Evolutionary conservation across 805 yeast species (phyloP), one percentile per base, ranked within the genome.

Genomic region (Metschnikowia koreensis): DNA sequence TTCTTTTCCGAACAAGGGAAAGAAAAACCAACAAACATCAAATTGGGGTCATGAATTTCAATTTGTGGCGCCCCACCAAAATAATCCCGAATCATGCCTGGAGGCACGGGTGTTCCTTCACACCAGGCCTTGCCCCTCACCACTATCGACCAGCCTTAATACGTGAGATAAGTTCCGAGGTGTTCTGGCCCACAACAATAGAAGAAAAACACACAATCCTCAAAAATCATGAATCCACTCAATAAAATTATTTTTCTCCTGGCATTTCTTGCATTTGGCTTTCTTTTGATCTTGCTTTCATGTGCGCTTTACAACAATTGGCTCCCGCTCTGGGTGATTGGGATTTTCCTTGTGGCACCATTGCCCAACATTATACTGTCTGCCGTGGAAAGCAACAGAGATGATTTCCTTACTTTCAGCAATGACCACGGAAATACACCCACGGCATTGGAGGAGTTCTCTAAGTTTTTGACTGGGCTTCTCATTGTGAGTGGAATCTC

Each of bases 241-340:
- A 75, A 75, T 59, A 74, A 75, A 54, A 75, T 75, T 58, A 74
- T 75, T 56, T 74, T 75, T 61, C 67, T 75, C 47, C 71, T 76
- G 48, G 79, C 78, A 41, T 70, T 75, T 47, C 63, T 75, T 37
- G 80, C 80, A 8, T 66, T 75, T 16, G 80, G 80, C 33, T 75
- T 75, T 57, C 63, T 75, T 29, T 62, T 75, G 39, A 75, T 75
- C 41, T 60, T 75, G 39, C 67, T 75, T 52, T 73, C 77, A 48
- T 75, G 80, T 60, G 80, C 80, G 36, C 66, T 75, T 47, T 75
- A 66, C 63, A 67, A 68, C 55, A 75, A 73, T 57, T 75, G 74
- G 68, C 61, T 44, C 34, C 62, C 62, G 43, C 62, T 59, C 8
- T 58, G 77, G 77, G 79, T 74, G 31, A 73, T 75, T 34, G 59